Conservation (phyloP, 345 rosid genomes). For the Chamaenerion angustifolium region DNA sequence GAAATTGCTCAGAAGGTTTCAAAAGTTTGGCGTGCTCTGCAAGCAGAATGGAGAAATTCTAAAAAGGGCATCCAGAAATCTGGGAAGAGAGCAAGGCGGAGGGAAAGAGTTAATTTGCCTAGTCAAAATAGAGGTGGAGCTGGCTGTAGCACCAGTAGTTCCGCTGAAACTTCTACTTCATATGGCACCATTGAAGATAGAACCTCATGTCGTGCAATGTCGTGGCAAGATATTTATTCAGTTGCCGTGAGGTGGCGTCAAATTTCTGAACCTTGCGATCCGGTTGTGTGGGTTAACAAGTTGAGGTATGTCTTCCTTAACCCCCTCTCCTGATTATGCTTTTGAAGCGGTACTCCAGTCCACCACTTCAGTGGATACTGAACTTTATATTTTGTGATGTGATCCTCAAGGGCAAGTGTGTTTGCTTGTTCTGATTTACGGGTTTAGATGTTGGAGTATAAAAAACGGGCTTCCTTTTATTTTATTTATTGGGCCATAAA, state of each 20-base stretch:
- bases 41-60: conserved; percentile 54
- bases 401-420: no score
- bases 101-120: conserved; percentile 45
- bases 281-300: conserved; percentile 94
- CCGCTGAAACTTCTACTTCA: conserved; percentile 48
- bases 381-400: no score
- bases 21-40: conserved; percentile 81
- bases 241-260: conserved; percentile 94
- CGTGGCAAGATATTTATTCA: conserved; percentile 82
- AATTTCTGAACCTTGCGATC: conserved; percentile 98
- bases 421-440: no score
- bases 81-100: conserved; percentile 63
- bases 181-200: conserved; percentile 53
- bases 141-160: conserved; percentile 83
- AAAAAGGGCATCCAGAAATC: conserved; percentile 38
- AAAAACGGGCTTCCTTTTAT: no score
- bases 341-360: background rate
- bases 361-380: background rate
- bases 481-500: no score
- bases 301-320: conserved; percentile 34
- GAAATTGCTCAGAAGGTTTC: conserved; percentile 89
- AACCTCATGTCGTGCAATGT: conserved; percentile 44
- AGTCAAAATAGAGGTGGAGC: conserved; percentile 97
- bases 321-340: background rate
- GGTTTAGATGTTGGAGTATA: no score